These are phyloP conservation scores for Yarrowia sp. DNA, from an alignment of 805 yeast genomes.

Conservation along the genomic window DNA sequence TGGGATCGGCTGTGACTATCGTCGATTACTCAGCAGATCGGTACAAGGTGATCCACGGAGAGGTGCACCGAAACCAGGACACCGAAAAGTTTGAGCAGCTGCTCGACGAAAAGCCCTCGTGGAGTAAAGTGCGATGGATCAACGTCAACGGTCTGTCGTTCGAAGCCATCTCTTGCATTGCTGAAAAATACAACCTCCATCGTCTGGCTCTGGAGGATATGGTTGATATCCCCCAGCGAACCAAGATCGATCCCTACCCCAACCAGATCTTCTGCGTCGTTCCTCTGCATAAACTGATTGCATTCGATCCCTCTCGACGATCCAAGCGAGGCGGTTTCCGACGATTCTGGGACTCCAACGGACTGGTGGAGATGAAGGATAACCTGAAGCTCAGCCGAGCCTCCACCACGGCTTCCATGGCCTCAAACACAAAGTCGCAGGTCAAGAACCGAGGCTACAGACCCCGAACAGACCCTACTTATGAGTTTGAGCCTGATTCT, in stretches of 20 bases:
- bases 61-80: conserved; percentile 47
- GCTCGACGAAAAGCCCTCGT: conserved; percentile 53
- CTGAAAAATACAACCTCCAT: conserved; percentile 57
- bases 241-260: conserved; percentile 62
- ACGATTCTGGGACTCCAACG: conserved; percentile 32
- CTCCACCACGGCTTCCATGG: conserved; percentile 3
- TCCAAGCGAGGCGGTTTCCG: conserved; percentile 7
- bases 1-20: conserved; percentile 62
- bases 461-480: background rate
- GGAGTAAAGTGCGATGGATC: conserved; percentile 64
- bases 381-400: conserved; percentile 20
- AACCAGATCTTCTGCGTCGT: conserved; percentile 61
- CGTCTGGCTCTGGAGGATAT: conserved; percentile 66
- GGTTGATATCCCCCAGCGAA: conserved; percentile 68
- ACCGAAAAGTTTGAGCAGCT: conserved; percentile 48
- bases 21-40: conserved; percentile 58
- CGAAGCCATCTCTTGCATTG: conserved; percentile 61
- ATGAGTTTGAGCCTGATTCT: conserved; percentile 39
- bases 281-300: conserved; percentile 59
- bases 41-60: conserved; percentile 56
- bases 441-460: conserved; percentile 10
- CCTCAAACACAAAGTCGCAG: conserved; percentile 13
- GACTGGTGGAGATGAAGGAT: conserved; percentile 29
- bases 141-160: conserved; percentile 67
- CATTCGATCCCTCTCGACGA: conserved; percentile 41